Evolutionary conservation across 202 grass and related monocot species (phyloP).

Genomic region (Bolboschoenoplectus hybrid): DNA sequence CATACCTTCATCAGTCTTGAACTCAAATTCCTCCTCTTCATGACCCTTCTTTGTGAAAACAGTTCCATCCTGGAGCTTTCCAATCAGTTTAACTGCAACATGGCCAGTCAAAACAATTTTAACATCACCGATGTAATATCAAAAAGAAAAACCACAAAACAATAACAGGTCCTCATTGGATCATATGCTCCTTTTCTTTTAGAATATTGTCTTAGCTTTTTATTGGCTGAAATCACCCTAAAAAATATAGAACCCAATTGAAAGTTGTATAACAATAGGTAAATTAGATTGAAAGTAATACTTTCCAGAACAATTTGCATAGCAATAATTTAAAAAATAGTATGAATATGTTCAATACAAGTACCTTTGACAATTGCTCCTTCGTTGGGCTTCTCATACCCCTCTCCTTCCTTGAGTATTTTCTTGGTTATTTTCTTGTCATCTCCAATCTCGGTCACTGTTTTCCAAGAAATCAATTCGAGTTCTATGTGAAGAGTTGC

Average conservation of each 20-base stretch:
- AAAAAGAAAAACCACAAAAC: conserved; percentile 16
- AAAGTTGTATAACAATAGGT: neutral
- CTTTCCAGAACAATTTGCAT: neutral
- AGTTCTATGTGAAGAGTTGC: conserved; percentile 63
- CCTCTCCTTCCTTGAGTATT: conserved; percentile 83
- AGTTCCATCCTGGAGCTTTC: conserved; percentile 80
- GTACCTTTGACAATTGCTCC: conserved; percentile 76
- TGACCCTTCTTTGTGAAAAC: conserved; percentile 76
- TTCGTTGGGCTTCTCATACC: conserved; percentile 86
- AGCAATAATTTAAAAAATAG: neutral
- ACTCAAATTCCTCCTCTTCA: conserved; percentile 73
- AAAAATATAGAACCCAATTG: neutral
- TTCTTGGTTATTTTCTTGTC: conserved; percentile 98
- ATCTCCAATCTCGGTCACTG: conserved; percentile 86
- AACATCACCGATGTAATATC: neutral
- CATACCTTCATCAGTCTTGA: conserved; percentile 85
- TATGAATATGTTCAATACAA: neutral
- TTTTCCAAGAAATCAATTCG: conserved; percentile 89
- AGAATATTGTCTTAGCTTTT: neutral
- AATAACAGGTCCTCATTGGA: neutral
- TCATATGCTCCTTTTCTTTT: neutral
- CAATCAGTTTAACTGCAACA: conserved; percentile 76
- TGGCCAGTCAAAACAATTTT: neutral
- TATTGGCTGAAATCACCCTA: neutral
- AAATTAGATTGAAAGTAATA: neutral